Evolutionary conservation across 2,329 filamentous ascomycete species (phyloP).

Genomic region (Colletotrichum orchidophilum): DNA sequence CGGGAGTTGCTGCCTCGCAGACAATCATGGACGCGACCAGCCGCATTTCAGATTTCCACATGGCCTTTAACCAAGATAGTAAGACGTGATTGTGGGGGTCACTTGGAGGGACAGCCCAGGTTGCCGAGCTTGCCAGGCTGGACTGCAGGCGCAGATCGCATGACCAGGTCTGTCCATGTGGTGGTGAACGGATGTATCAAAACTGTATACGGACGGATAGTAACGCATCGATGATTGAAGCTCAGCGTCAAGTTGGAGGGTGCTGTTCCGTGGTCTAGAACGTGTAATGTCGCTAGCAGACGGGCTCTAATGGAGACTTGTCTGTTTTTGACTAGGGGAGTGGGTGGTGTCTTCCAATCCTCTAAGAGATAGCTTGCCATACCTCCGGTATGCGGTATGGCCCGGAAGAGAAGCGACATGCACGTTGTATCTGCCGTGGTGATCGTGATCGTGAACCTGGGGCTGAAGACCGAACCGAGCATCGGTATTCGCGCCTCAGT

Average conservation of each 20-base stretch:
- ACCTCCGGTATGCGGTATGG: background rate
- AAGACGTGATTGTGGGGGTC: background rate
- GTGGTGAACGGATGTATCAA: background rate
- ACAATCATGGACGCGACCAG: background rate
- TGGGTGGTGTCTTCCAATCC: background rate
- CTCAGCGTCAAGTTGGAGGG: background rate
- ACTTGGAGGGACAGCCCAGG: background rate
- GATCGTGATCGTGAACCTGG: background rate
- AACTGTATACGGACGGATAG: background rate
- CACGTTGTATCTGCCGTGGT: background rate
- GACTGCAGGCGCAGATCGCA: slow-evolving; percentile 10
- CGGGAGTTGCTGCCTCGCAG: slow-evolving; percentile 1
- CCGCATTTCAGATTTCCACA: slow-evolving; percentile 2
- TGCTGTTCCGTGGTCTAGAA: background rate
- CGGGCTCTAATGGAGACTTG: background rate
- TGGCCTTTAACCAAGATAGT: background rate
- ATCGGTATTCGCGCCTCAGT: background rate
- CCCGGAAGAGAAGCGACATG: background rate
- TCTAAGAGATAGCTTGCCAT: background rate
- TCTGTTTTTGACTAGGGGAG: background rate
- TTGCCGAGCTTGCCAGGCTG: background rate
- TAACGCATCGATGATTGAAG: background rate
- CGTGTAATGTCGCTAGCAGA: background rate
- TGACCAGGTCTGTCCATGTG: slow-evolving; percentile 4
- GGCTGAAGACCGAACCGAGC: background rate